A percentile compares a stretch with the other conserved stretches of the same genome.
Conservation (phyloP, 345 rosid species). For the Heritiera fomes region DNA sequence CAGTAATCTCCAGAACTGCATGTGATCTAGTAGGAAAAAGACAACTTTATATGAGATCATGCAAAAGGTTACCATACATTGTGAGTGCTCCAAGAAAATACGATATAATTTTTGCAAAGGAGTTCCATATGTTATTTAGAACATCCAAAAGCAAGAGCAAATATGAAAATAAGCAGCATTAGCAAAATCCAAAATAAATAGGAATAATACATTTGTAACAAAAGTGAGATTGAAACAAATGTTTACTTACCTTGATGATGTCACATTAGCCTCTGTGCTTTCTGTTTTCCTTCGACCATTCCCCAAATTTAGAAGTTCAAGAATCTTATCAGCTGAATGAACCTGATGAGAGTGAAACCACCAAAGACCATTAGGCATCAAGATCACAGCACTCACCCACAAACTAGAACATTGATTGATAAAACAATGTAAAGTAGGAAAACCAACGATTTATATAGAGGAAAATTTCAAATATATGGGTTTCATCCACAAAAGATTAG, state of each 20-base stretch:
- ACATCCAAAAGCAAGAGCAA: not conserved
- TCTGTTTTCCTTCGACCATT: slow-evolving; percentile 92
- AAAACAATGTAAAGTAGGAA: slow-evolving; percentile 2
- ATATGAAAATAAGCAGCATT: not conserved
- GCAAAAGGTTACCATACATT: not conserved
- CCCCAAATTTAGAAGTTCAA: slow-evolving; percentile 89
- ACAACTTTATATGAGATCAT: slow-evolving; percentile 14
- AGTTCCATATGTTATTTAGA: not conserved
- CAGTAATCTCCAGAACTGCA: slow-evolving; percentile 86
- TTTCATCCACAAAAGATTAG: slow-evolving; percentile 12
- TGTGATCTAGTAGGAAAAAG: slow-evolving; percentile 64
- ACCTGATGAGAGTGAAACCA: slow-evolving; percentile 50
- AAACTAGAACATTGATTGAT: slow-evolving; percentile 11
- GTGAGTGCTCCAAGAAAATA: not conserved
- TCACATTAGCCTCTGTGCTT: slow-evolving; percentile 84
- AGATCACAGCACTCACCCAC: not conserved
- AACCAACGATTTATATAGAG: not conserved
- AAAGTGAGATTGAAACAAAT: slow-evolving; percentile 6
- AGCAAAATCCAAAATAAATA: not conserved
- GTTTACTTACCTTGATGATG: slow-evolving; percentile 76
- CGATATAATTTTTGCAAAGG: not conserved
- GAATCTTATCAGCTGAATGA: slow-evolving; percentile 82
- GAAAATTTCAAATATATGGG: not conserved
- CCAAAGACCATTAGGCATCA: slow-evolving; percentile 15
- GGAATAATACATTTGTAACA: not conserved